Evolutionary conservation across 176 grass and related monocot species (phyloP), one percentile per base, ranked within the genome.

Genomic region (Melocanna baccifera): DNA sequence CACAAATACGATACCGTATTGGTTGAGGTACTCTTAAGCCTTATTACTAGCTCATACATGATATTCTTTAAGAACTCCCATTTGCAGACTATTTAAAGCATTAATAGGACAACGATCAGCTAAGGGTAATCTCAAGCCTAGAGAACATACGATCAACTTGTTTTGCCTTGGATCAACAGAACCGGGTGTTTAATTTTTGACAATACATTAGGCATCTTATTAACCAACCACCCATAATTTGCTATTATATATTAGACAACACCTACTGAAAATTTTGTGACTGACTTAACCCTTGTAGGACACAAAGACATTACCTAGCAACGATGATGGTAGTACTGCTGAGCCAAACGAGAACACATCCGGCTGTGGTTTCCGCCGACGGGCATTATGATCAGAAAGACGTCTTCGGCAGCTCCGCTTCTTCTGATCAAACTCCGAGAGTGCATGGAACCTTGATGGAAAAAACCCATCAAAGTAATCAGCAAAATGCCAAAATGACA

Each of bases 371-470:
- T 93, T 93, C 55, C 91, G 88, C 25, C 91, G 91, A 2, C 91
- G 84, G 46, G 91, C 91, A 74, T 93, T 93, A 62, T 93, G 91
- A 62, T 93, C 81, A 78, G 91, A 93, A 28, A 93, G 85, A 25
- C 91, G 87, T 19, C 81, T 71, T 3, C 91, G 87, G 37, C 91
- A 93, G 81, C 91, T 93, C 77, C 91, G 75, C 66, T 93, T 93
- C 66, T 93, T 85, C 88, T 93, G 88, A 84, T 93, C 91, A 85
- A 93, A 93, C 88, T 90, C 91, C 18, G 82, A 74, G 39, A 90
- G 67, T 26, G 81, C 77, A 73, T 93, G 91, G 71, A 93, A 93
- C 81, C 91, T 93, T 85, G 12, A 83, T 66, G 26, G 15, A 51
- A 46, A 16, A n/a, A 57, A 53, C 41, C 7, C 41, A 67, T 23